phyloP scores from a whole-genome alignment of 441 rosid species.

The Corymbia citriodora region DNA sequence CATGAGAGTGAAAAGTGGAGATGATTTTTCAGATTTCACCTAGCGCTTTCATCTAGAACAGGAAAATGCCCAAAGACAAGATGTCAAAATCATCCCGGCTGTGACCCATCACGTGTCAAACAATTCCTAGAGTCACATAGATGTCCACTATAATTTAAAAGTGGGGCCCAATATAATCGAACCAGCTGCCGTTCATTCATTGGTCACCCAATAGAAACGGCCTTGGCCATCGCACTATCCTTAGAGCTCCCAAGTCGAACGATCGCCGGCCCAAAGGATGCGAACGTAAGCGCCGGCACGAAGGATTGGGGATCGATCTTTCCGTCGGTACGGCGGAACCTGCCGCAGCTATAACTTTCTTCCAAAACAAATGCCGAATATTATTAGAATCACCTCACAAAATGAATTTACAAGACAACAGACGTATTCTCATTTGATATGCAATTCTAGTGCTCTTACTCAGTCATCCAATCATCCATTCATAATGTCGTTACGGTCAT shows the following conservation, averaged over 20 bases:
- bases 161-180: neutral
- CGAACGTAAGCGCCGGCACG: neutral
- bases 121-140: neutral
- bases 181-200: neutral
- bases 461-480: neutral
- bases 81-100: too few relatives aligned
- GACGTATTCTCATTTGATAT: neutral
- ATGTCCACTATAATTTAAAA: neutral
- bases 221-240: neutral
- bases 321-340: neutral
- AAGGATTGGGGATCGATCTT: neutral
- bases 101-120: neutral
- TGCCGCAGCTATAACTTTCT: neutral
- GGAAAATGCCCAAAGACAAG: neutral
- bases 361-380: neutral
- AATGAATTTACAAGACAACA: neutral
- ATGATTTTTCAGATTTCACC: neutral
- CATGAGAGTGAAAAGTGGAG: neutral
- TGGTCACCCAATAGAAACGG: too few relatives aligned
- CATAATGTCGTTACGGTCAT: neutral
- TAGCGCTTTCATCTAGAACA: neutral
- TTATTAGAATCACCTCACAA: neutral
- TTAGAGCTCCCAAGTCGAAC: neutral
- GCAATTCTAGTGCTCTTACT: neutral
- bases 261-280: neutral